These are phyloP conservation scores for Cutaneotrichosporon dermatis DNA, from an alignment of 1,284 basidiomycete species.

Conservation along the genomic window DNA sequence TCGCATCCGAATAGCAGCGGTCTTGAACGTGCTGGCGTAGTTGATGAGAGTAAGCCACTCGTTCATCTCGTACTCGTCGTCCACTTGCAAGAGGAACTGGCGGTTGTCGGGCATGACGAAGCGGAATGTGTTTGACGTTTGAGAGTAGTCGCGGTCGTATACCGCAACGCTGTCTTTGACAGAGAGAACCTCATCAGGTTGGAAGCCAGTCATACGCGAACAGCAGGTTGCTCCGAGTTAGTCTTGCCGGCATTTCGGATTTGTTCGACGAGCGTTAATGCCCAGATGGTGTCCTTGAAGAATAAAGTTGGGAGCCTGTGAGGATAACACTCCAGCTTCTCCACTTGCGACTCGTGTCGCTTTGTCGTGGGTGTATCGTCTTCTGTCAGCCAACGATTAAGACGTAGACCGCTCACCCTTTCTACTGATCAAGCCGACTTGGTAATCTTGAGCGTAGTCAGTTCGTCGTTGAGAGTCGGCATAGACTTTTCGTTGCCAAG, in stretches of 20 bases:
- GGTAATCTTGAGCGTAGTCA: slow-evolving; percentile 62
- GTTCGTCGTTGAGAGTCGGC: slow-evolving; percentile 18
- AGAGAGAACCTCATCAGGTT: slow-evolving; percentile 81
- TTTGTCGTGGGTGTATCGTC: slow-evolving; percentile 73
- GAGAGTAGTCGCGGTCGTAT: slow-evolving; percentile 68
- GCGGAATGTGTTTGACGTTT: slow-evolving; percentile 73
- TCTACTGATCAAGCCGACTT: slow-evolving; percentile 77
- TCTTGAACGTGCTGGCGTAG: slow-evolving; percentile 88
- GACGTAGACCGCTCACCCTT: slow-evolving; percentile 54
- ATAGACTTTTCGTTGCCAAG: neutral
- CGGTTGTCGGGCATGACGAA: slow-evolving; percentile 66
- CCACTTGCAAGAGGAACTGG: slow-evolving; percentile 75
- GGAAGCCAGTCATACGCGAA: slow-evolving; percentile 60
- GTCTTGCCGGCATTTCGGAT: slow-evolving; percentile 38
- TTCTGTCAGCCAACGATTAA: slow-evolving; percentile 11
- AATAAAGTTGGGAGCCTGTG: slow-evolving; percentile 86
- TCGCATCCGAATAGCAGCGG: slow-evolving; percentile 77
- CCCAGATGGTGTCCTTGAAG: slow-evolving; percentile 78
- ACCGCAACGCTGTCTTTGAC: slow-evolving; percentile 75
- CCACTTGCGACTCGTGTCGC: slow-evolving; percentile 78
- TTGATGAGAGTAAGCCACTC: slow-evolving; percentile 92
- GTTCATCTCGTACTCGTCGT: slow-evolving; percentile 71
- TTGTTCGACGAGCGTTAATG: slow-evolving; percentile 58
- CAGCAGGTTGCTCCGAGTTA: slow-evolving; percentile 35
- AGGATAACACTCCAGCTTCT: slow-evolving; percentile 78